A percentile compares a stretch with the other conserved stretches of the same genome.
phyloP scores from a whole-genome alignment of 2,329 filamentous ascomycete species.

The Penicillium sp. region DNA sequence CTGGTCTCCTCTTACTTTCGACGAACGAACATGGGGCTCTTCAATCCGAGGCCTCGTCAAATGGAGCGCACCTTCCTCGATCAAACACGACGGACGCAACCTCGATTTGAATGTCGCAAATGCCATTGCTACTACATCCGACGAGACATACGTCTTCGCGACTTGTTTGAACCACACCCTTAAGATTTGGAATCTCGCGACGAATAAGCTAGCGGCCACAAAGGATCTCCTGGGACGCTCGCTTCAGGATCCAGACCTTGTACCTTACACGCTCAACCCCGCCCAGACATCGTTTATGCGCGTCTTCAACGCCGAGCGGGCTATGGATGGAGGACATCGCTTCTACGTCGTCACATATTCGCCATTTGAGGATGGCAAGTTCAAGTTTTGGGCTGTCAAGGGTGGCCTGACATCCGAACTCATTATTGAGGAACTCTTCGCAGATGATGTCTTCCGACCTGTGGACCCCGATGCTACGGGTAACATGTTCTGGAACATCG shows the following conservation, averaged over 20 bases:
- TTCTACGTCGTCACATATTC: constrained; percentile 79
- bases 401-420: constrained; percentile 57
- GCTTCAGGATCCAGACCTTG: constrained; percentile 63
- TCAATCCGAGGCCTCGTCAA: constrained; percentile 47
- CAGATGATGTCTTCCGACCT: constrained; percentile 61
- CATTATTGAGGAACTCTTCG: constrained; percentile 69
- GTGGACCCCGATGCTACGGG: constrained; percentile 60
- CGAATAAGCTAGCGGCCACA: constrained; percentile 71
- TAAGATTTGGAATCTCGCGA: constrained; percentile 84
- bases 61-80: constrained; percentile 42
- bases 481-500: constrained; percentile 74
- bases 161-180: constrained; percentile 86
- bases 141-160: constrained; percentile 62
- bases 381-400: constrained; percentile 86
- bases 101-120: constrained; percentile 44
- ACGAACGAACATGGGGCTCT: constrained; percentile 48
- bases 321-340: constrained; percentile 44
- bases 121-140: constrained; percentile 45
- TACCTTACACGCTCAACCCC: constrained; percentile 76
- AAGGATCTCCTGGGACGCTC: constrained; percentile 73
- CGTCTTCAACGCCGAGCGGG: constrained; percentile 59
- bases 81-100: constrained; percentile 40
- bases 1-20: constrained; percentile 47
- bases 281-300: constrained; percentile 73
- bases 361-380: constrained; percentile 79